Conservation (phyloP, 495 filamentous ascomycete genomes). For the Trichoderma parareesei region DNA sequence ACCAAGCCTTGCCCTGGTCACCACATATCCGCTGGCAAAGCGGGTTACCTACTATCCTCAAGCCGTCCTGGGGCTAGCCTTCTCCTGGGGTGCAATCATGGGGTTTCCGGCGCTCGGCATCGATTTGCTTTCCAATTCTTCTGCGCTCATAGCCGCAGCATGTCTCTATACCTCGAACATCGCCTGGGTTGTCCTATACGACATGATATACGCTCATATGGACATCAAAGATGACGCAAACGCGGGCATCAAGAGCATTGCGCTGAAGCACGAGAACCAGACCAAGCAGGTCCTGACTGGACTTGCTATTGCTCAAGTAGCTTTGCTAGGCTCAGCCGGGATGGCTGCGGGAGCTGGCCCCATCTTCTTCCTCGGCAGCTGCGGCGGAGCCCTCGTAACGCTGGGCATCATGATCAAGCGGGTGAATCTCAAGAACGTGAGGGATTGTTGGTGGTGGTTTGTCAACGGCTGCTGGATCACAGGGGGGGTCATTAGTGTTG, state of each 20-base stretch:
- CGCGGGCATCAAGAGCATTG: slow-evolving; percentile 93
- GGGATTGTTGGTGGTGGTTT: slow-evolving; percentile 98
- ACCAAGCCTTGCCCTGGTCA: slow-evolving; percentile 74
- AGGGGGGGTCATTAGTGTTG: slow-evolving; percentile 43
- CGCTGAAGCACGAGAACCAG: slow-evolving; percentile 75
- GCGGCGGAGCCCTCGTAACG: slow-evolving; percentile 69
- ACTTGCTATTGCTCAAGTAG: slow-evolving; percentile 66
- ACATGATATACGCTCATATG: slow-evolving; percentile 99
- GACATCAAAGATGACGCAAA: slow-evolving; percentile 91
- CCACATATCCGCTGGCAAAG: slow-evolving; percentile 85
- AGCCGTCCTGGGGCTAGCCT: slow-evolving; percentile 82
- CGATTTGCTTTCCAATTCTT: slow-evolving; percentile 59
- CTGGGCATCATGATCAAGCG: slow-evolving; percentile 82
- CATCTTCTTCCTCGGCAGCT: slow-evolving; percentile 75
- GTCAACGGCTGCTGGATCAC: slow-evolving; percentile 52
- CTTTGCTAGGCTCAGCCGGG: slow-evolving; percentile 72
- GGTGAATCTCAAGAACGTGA: slow-evolving; percentile 74
- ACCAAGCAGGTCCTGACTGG: slow-evolving; percentile 80
- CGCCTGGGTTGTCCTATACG: slow-evolving; percentile 91
- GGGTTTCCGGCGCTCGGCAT: slow-evolving; percentile 89
- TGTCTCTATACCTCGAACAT: slow-evolving; percentile 79
- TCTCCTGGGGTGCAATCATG: slow-evolving; percentile 96
- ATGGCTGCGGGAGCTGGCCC: slow-evolving; percentile 67
- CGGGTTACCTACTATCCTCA: slow-evolving; percentile 93
- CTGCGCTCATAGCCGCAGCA: slow-evolving; percentile 58